Evolutionary conservation across 441 rosid species (phyloP), one percentile per base, ranked within the genome.

Genomic region (Populus tomentosa): DNA sequence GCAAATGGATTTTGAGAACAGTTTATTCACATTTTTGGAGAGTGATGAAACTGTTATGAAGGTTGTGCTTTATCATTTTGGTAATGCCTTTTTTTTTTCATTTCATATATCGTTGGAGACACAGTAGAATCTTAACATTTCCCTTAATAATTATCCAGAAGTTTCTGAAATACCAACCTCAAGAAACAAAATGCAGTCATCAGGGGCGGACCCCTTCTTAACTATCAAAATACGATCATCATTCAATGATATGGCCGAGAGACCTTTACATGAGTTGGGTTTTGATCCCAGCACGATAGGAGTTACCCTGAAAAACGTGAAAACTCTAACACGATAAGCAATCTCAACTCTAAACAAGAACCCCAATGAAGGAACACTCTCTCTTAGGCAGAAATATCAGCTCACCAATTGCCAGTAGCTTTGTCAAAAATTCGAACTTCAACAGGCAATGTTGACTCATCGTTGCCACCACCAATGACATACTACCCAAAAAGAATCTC

Each of bases 161-260:
- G 68, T 28, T 36, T 46, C 53, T 46, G 66, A 35, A 83, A 80
- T 32, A 82, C 92, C 65, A 76, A 95, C 99, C 97, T 95, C 99
- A 10, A 95, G 98, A 85, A 95, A 95, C 96, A 95, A 95, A 70
- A 89, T 74, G 82, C 90, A 88, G 90, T 88, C 99, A 79, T 87
- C 90, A 32, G 89, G 80, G 38, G 82, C 75, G 20, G 93, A 82
- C 35, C 89, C 97, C 86, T 88, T 89, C 83, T 85, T 90, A 74
- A 95, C 86, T 65, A 93, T 86, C 82, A 95, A 79, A 36, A 95
- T 86, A 62, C 92, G 88, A 66, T 92, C 94, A 75, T 87, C 32
- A 30, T 30, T 86, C 59, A 91, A 71, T 77, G 80, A 81, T 46
- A 91, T 80, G 38, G 91, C 93, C 1, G 89, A 89, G 80, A 84